These are phyloP conservation scores for Botryotinia calthae DNA, from an alignment of 2,329 filamentous ascomycete species.

Conservation along the genomic window DNA sequence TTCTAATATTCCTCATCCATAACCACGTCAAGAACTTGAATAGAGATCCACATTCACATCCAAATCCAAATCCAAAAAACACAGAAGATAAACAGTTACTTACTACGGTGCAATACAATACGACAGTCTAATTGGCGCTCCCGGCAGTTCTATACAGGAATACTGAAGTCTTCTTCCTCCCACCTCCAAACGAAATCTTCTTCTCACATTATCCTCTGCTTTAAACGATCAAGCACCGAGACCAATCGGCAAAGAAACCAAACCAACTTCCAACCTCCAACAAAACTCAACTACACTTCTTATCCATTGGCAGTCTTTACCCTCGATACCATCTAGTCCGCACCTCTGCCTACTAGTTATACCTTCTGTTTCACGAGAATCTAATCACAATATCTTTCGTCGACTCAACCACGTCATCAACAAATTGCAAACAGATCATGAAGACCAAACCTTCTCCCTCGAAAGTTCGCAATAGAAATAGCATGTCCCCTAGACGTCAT, in stretches of 20 bases:
- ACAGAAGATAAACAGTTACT: too few species aligned
- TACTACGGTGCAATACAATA: not conserved
- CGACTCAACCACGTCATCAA: too few species aligned
- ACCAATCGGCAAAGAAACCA: not conserved
- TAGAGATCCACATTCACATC: rapidly evolving
- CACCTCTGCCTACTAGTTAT: not conserved
- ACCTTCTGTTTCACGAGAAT: not conserved
- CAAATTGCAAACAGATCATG: too few species aligned
- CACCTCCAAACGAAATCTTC: not conserved
- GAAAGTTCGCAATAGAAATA: not conserved
- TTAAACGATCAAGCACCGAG: not conserved
- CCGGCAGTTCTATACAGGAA: not conserved
- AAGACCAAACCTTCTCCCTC: too few species aligned
- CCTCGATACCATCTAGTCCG: not conserved
- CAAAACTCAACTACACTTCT: not conserved
- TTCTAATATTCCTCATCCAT: not conserved
- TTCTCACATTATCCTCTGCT: not conserved
- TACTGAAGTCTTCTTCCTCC: not conserved
- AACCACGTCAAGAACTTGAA: rapidly evolving
- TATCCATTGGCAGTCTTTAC: not conserved
- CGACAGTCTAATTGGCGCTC: too few species aligned
- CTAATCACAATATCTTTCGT: not conserved
- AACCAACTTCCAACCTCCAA: not conserved
- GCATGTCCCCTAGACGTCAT: too few species aligned
- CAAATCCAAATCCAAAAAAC: not conserved